phyloP scores from a whole-genome alignment of 768 basidiomycete genomes.

The Russula virescens region DNA sequence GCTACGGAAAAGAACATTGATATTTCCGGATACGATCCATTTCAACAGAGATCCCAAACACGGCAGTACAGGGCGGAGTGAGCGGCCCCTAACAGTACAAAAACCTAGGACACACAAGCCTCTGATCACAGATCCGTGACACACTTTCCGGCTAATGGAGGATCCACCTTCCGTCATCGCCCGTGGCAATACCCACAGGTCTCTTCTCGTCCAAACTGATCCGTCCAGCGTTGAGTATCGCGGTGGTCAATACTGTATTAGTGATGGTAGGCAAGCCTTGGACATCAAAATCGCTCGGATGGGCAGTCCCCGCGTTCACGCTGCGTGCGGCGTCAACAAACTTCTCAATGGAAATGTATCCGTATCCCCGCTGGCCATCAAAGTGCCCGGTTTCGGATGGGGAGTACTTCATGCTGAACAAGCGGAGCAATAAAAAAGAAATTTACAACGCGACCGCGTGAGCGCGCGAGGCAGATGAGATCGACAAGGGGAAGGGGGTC shows the following conservation, averaged over 20 bases:
- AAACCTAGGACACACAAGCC: too few species aligned
- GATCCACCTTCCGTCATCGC: conserved; percentile 55
- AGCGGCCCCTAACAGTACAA: not conserved
- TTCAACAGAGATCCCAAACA: conserved; percentile 2
- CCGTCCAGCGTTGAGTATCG: conserved; percentile 86
- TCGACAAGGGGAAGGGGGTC: not conserved
- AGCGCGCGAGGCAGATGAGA: not conserved
- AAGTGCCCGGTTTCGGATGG: conserved; percentile 89
- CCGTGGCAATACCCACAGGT: conserved; percentile 70
- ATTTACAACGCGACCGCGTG: not conserved
- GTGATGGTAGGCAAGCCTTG: conserved; percentile 83
- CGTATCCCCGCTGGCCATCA: conserved; percentile 92
- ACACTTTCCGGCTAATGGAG: conserved; percentile 45
- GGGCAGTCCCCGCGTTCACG: conserved; percentile 65
- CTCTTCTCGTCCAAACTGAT: conserved; percentile 88
- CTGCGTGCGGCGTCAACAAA: conserved; percentile 79
- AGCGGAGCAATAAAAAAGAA: not conserved
- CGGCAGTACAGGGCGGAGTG: conserved; percentile 10
- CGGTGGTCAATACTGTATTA: conserved; percentile 83
- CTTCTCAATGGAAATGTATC: conserved; percentile 87
- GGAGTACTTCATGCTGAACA: conserved; percentile 83
- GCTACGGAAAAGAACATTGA: not conserved
- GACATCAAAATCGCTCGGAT: conserved; percentile 68
- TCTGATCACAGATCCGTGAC: not conserved
- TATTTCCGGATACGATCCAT: not conserved